A percentile compares a stretch with the other conserved stretches of the same genome.
Evolutionary conservation across 441 rosid genomes (phyloP).

Genomic region (Euphorbia celastroides): DNA sequence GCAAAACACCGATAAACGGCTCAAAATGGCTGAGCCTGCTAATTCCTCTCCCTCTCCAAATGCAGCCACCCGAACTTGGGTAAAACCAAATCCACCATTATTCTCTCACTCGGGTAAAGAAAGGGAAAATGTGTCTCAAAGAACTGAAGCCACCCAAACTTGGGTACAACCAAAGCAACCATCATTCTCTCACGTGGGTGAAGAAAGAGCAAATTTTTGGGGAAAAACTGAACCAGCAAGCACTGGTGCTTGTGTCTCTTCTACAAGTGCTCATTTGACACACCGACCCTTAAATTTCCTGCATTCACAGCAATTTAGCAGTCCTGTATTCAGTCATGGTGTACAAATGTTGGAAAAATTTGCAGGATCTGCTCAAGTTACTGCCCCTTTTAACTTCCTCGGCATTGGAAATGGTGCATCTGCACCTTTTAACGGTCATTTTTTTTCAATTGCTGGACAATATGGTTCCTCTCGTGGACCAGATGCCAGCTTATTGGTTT

Average conservation of each 20-base stretch:
- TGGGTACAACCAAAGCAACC: no score
- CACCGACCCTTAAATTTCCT: neutral
- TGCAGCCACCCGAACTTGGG: neutral
- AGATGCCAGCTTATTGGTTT: neutral
- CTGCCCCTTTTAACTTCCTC: no score
- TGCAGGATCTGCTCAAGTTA: neutral
- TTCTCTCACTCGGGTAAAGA: neutral
- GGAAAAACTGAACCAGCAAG: no score
- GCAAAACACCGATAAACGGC: slow-evolving; percentile 1
- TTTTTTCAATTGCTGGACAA: neutral
- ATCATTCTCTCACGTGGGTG: no score
- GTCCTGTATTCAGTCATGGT: neutral
- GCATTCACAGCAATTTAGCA: neutral
- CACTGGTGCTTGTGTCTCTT: neutral
- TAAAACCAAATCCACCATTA: neutral
- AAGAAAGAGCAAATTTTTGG: no score
- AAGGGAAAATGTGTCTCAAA: neutral
- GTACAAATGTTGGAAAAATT: neutral
- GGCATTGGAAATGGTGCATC: neutral
- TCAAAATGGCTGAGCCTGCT: neutral
- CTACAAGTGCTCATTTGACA: neutral
- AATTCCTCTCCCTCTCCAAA: neutral
- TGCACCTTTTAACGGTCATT: neutral
- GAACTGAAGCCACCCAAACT: neutral
- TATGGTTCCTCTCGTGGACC: neutral